Base-by-base conservation (phyloP, 176 grass and related monocot genomes). In the Areca catechu region DNA sequence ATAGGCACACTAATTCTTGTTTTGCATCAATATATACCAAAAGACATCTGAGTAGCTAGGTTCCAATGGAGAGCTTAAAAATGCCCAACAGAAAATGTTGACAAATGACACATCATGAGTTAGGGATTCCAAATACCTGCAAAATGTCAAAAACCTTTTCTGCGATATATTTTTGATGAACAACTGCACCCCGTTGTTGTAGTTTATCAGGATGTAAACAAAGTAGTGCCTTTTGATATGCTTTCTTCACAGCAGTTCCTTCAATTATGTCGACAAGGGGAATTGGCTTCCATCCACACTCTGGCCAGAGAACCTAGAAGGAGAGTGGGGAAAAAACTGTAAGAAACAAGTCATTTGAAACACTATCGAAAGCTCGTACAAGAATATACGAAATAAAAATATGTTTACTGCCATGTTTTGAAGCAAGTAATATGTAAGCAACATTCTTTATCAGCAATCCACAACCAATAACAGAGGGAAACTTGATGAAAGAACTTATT, bases 171-270 rank as follows among this genome's bases (percentile, higher is more conserved):
- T 85, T 98, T 30, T 98, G 80, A 71, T 92, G 87, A 18, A 55
- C 58, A n/a, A 71, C 69, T 79, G 54, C 83, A 24, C 78, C 81
- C 61, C 87, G 68, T 19, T 92, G 87, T 37, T 98, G 87, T 69
- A 98, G 74, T 56, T 98, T 98, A 77, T 98, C 93, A 24, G 93
- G 93, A 80, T 98, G 93, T 60, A 92, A 70, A n/a, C 73, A 92
- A 49, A 98, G 71, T 53, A 98, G 48, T 58, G 93, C 93, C 74
- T 67, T 91, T 37, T 98, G 93, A 73, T 88, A 98, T 52, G 87
- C 75, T 75, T 77, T 98, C 77, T 80, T 98, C 29, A 98, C 93
- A 54, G 69, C 77, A 48, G 83, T 58, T 73, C 65, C 87, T 85
- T 98, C 93, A 49, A 98, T 98, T 78, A 98, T 83, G 77, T 84